Conservation (phyloP, 1,284 basidiomycete genomes). For the Melampsora larici-populina region DNA sequence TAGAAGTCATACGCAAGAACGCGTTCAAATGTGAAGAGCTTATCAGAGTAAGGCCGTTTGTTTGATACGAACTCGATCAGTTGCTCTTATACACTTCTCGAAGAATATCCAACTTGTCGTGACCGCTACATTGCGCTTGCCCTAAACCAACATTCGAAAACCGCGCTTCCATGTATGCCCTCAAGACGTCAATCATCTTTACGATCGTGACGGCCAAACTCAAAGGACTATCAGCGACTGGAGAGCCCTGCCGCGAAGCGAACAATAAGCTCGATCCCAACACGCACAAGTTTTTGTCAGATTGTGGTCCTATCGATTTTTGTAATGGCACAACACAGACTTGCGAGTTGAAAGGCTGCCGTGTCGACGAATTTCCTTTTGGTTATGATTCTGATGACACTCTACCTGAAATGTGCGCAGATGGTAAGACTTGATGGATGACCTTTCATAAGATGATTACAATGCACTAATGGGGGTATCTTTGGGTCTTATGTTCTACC, state of each 20-base stretch:
- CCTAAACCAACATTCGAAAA: background rate
- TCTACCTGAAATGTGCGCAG: constrained; percentile 42
- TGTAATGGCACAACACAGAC: background rate
- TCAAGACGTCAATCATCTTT: background rate
- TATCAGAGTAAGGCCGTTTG: too few relatives aligned
- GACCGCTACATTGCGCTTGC: too few relatives aligned
- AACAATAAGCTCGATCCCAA: background rate
- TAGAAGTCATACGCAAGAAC: too few relatives aligned
- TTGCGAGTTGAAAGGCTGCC: background rate
- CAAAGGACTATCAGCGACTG: background rate
- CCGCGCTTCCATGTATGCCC: background rate
- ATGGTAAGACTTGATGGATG: constrained; percentile 52
- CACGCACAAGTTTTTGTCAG: background rate
- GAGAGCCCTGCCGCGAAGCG: background rate
- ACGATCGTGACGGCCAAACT: background rate
- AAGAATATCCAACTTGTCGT: too few relatives aligned
- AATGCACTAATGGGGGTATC: constrained; percentile 53
- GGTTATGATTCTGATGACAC: background rate
- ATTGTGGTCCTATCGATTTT: background rate
- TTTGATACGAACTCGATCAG: too few relatives aligned
- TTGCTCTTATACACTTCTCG: too few relatives aligned
- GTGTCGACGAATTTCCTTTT: background rate
- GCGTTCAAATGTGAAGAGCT: too few relatives aligned
- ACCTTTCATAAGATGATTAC: constrained; percentile 59
- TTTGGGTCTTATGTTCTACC: constrained; percentile 52